phyloP scores from a whole-genome alignment of 1,284 basidiomycete genomes.

The Sporisorium graminicola region DNA sequence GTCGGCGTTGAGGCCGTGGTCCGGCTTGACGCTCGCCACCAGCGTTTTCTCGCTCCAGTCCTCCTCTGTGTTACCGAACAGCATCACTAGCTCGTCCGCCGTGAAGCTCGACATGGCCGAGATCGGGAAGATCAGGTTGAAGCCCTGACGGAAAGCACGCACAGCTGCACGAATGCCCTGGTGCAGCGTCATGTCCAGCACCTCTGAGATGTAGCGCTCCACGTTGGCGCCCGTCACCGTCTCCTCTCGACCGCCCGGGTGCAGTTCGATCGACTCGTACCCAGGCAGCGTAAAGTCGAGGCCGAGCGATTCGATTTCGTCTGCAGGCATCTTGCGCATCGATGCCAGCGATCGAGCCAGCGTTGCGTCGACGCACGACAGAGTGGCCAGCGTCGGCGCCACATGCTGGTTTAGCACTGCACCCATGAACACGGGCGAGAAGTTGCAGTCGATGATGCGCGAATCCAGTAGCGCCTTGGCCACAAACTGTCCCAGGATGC shows the following conservation, averaged over 20 bases:
- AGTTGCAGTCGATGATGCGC: conserved; percentile 93
- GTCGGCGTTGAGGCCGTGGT: conserved; percentile 97
- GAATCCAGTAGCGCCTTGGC: conserved; percentile 97
- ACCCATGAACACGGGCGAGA: conserved; percentile 92
- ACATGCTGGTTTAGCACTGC: conserved; percentile 86
- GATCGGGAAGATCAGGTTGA: conserved; percentile 87
- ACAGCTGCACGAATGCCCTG: conserved; percentile 65
- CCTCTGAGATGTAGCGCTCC: conserved; percentile 83
- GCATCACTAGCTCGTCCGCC: conserved; percentile 89
- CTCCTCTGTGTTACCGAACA: conserved; percentile 94
- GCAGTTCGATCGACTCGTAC: conserved; percentile 85
- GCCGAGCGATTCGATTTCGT: conserved; percentile 82
- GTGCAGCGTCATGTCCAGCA: conserved; percentile 68
- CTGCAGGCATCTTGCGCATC: conserved; percentile 76
- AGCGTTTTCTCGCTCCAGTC: conserved; percentile 76
- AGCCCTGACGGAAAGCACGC: conserved; percentile 70
- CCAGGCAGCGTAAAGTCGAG: conserved; percentile 97
- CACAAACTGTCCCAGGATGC: conserved; percentile 94
- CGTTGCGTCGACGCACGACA: conserved; percentile 81
- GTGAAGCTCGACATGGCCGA: conserved; percentile 90
- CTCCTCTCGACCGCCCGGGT: conserved; percentile 83
- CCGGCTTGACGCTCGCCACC: conserved; percentile 90
- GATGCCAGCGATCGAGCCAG: conserved; percentile 88
- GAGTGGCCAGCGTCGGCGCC: conserved; percentile 80
- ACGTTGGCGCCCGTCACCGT: conserved; percentile 87